Percentiles rank a stretch among this genome's conserved stretches.
These are phyloP conservation scores for Phytophthora boehmeriae DNA, from an alignment of 352 stramenopile genomes.

Conservation along the genomic window DNA sequence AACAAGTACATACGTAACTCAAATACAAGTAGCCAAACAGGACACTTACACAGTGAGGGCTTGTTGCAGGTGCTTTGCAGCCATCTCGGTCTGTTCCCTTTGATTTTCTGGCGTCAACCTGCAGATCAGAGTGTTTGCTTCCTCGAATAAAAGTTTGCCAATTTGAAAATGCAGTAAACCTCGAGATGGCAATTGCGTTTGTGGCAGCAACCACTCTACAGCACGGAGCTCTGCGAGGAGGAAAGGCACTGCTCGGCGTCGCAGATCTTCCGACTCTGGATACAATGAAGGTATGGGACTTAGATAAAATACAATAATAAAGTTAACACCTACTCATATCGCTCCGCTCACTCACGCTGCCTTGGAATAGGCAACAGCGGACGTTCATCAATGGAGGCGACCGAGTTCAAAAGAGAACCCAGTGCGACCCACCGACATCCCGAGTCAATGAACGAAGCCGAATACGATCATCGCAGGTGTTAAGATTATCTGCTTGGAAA, in stretches of 20 bases:
- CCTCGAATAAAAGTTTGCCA: constrained; percentile 39
- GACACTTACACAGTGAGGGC: constrained; percentile 43
- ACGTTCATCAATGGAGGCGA: no score
- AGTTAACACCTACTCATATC: no score
- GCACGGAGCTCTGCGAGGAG: constrained; percentile 37
- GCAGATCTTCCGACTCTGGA: constrained; percentile 10
- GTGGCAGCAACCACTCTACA: constrained; percentile 49
- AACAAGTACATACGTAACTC: not conserved
- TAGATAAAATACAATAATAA: no score
- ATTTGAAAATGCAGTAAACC: constrained; percentile 55
- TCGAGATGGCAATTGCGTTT: constrained; percentile 42
- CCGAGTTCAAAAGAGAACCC: no score
- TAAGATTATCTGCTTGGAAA: no score
- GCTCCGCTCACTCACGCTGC: no score
- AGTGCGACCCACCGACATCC: no score
- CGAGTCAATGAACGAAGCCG: no score
- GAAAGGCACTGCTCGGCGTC: constrained; percentile 21
- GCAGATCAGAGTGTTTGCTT: constrained; percentile 1
- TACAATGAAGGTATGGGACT: no score
- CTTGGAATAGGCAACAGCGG: no score
- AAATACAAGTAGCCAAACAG: not conserved
- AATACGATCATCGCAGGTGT: no score
- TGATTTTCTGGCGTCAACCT: constrained; percentile 1
- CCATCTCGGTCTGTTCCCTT: constrained; percentile 20
- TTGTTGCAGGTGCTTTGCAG: constrained; percentile 37